phyloP scores from a whole-genome alignment of 305 asterid species.

The Solanum hybrid region DNA sequence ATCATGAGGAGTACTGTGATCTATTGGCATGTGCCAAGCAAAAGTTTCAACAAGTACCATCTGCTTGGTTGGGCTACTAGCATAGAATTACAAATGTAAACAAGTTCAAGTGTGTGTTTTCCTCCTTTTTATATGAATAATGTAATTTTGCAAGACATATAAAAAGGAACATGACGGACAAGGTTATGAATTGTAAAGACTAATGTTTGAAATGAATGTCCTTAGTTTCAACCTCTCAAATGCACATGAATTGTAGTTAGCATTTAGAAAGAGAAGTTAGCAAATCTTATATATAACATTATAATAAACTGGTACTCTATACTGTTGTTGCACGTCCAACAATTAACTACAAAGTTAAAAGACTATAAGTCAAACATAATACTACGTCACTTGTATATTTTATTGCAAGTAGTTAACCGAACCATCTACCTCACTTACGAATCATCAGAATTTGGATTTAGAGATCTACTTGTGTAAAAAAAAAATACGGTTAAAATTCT shows the following conservation, averaged over 20 bases:
- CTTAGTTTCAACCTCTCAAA: neutral
- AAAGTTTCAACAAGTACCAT: constrained; percentile 58
- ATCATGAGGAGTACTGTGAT: constrained; percentile 42
- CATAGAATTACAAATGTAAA: neutral
- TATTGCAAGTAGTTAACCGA: neutral
- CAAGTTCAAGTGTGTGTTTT: neutral
- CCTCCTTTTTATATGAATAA: neutral
- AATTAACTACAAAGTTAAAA: neutral
- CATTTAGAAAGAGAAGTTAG: neutral
- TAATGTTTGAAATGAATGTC: neutral
- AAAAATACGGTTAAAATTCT: neutral
- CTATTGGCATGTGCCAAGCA: constrained; percentile 51
- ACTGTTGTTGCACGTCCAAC: neutral
- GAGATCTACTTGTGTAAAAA: neutral
- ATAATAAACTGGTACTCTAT: neutral
- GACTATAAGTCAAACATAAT: neutral
- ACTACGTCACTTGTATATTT: neutral
- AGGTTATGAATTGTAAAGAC: neutral
- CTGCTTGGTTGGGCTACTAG: constrained; percentile 62
- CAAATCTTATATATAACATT: neutral
- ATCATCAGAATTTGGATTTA: neutral
- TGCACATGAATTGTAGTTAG: neutral
- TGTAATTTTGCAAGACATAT: neutral
- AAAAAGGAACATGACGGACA: neutral
- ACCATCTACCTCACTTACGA: neutral